Evolutionary conservation across 805 yeast genomes (phyloP).

Genomic region (Wickerhamomyces bisporus): DNA sequence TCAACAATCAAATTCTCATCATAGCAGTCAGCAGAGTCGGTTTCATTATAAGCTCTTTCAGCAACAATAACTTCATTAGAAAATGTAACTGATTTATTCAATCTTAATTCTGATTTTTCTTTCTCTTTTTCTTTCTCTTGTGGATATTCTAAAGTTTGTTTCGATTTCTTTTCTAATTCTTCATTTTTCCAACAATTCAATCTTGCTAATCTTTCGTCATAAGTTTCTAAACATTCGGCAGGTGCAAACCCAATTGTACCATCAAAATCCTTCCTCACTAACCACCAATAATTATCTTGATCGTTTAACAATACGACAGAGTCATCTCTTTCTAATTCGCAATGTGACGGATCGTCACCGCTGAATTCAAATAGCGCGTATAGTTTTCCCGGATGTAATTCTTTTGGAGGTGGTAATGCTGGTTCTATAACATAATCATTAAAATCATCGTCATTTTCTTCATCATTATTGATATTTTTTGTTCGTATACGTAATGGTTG

Average conservation of each 20-base stretch:
- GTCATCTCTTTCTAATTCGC: slow-evolving; percentile 73
- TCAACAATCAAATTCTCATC: slow-evolving; percentile 7
- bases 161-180: slow-evolving; percentile 32
- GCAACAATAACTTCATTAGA: slow-evolving; percentile 14
- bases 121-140: slow-evolving; percentile 1
- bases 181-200: slow-evolving; percentile 91
- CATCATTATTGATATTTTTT: slow-evolving; percentile 27
- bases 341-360: slow-evolving; percentile 93
- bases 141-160: slow-evolving; percentile 7
- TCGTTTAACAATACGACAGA: slow-evolving; percentile 81
- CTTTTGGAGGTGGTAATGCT: slow-evolving; percentile 60
- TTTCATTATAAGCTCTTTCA: slow-evolving; percentile 5
- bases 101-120: slow-evolving; percentile 1
- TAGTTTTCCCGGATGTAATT: slow-evolving; percentile 73
- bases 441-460: slow-evolving; percentile 35
- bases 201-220: slow-evolving; percentile 85
- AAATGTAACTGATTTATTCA: slow-evolving; percentile 21
- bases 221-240: slow-evolving; percentile 90
- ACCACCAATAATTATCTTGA: slow-evolving; percentile 96
- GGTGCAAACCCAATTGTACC: slow-evolving; percentile 91
- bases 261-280: slow-evolving; percentile 55
- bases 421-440: slow-evolving; percentile 35
- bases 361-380: slow-evolving; percentile 84
- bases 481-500: slow-evolving; percentile 13
- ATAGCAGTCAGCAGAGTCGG: slow-evolving; percentile 22